Evolutionary conservation across 2,329 filamentous ascomycete species (phyloP), one percentile per base, ranked within the genome.

Genomic region (Bipolaris zeicola): DNA sequence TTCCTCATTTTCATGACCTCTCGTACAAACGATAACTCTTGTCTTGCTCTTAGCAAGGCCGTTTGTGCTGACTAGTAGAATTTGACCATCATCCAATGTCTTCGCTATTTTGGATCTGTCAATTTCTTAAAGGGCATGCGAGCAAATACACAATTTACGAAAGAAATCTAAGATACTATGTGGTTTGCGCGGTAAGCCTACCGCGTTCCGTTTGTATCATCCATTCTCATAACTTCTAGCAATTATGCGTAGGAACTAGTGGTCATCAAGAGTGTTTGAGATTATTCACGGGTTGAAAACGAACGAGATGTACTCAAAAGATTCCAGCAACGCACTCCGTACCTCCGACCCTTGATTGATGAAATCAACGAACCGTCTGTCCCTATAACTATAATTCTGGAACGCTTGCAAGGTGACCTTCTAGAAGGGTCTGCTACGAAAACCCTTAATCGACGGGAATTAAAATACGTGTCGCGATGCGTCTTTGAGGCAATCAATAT

Each of bases 281-380:
- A 44, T 42, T 58, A 71, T 50, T 61, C 60, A 24, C 46, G 63
- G 6, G 51, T 73, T 36, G 56, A 66, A 36, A 69, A 71, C 52
- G 67, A 72, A 65, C 44, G 66, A 53, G 45, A 70, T 44, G 50
- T 72, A 11, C 65, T 73, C n/a, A 60, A 55, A 52, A 48, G 58
- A 45, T 67, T 68, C 26, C 66, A 72, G 43, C 45, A 61, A n/a
- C 61, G 60, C 37, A 65, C 62, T 7, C 62, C 55, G 1, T 66
- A 43, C 48, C 49, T 72, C 34, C 64, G 67, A 26, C 69, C 66
- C 13, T 45, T 75, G 36, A 55, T 71, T 6, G 71, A 74, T 58
- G 66, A 68, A 28, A 68, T 69, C 31, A 57, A 66, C 11, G 62
- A 71, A 18, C 67, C 61, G 2, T 47, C 57, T 41, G 18, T 52